Evolutionary conservation across 805 yeast species (phyloP).

Genomic region (Candida krabiensis): DNA sequence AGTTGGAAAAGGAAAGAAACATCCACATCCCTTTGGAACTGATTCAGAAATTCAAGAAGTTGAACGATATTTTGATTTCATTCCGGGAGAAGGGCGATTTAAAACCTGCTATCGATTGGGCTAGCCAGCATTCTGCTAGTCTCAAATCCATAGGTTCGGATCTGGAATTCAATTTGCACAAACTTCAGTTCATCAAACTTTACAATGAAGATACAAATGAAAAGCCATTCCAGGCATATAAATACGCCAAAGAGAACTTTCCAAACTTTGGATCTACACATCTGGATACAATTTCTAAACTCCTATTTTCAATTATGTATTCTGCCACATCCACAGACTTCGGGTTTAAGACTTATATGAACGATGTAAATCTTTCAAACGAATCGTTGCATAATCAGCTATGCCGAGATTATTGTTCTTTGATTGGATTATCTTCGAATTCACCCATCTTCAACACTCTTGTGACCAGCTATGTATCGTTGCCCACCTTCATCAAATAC

Average conservation of each 20-base stretch:
- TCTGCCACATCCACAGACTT: slow-evolving; percentile 9
- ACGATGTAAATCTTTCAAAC: slow-evolving; percentile 7
- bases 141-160: slow-evolving; percentile 39
- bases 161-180: slow-evolving; percentile 46
- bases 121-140: slow-evolving; percentile 24
- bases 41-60: slow-evolving; percentile 37
- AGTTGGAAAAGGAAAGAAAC: slow-evolving; percentile 30
- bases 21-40: slow-evolving; percentile 27
- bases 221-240: slow-evolving; percentile 35
- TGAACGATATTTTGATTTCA: slow-evolving; percentile 43
- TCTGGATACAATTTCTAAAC: slow-evolving; percentile 42
- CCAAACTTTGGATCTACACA: slow-evolving; percentile 40
- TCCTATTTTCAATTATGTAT: slow-evolving; percentile 39
- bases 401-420: slow-evolving; percentile 49
- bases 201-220: slow-evolving; percentile 19
- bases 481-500: slow-evolving; percentile 53
- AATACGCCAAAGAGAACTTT: slow-evolving; percentile 44
- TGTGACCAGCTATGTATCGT: slow-evolving; percentile 52
- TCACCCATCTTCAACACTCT: slow-evolving; percentile 53
- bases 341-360: slow-evolving; percentile 9
- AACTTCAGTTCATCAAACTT: slow-evolving; percentile 39
- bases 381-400: slow-evolving; percentile 29
- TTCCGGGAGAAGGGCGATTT: slow-evolving; percentile 36
- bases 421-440: slow-evolving; percentile 48
- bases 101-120: slow-evolving; percentile 53